Evolutionary conservation across 176 grass and related monocot species (phyloP), one percentile per base, ranked within the genome.

Genomic region (Aegilops bicornis): DNA sequence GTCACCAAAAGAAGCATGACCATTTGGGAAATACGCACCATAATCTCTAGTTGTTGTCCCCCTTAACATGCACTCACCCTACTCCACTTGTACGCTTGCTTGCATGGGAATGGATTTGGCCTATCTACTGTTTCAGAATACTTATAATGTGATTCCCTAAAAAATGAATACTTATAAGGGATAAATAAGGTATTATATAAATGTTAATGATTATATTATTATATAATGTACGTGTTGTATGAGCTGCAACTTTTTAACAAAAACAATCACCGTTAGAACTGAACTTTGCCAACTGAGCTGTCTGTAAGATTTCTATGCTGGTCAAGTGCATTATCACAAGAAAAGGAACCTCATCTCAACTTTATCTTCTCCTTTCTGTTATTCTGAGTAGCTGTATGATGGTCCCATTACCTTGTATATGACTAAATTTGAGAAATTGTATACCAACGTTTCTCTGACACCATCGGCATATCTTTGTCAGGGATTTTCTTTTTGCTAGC

Each of bases 361-460:
- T 79, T 83, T 31, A 64, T 75, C 68, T 47, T 22, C 32, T 32
- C 66, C 42, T 90, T 83, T 83, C 32, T 91, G 33, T 80, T 58
- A 79, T 83, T 47, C 32, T 14, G 17, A 79, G n/a, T 90, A 87
- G 75, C 60, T 83, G 10, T 84, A 22, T 60, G 20, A 79, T 80
- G 56, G 74, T 80, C 85, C 80, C 60, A 81, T 78, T 80, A 76
- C 61, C 59, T 43, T 62, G 59, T 56, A 68, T 8, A 17, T n/a
- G 58, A 62, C 24, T 80, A 65, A 79, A 90, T 76, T 27, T 2
- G 47, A 77, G 74, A 66, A 76, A 23, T 61, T 59, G 1, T 76
- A 61, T 81, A 19, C 10, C 76, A 63, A 80, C 47, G 84, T 87
- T 87, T 80, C 20, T 84, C 22, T 87, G 75, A 84, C 85, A 91